These are phyloP conservation scores for Picocystis sp. DNA, from an alignment of 163 green algal species.

Conservation along the genomic window DNA sequence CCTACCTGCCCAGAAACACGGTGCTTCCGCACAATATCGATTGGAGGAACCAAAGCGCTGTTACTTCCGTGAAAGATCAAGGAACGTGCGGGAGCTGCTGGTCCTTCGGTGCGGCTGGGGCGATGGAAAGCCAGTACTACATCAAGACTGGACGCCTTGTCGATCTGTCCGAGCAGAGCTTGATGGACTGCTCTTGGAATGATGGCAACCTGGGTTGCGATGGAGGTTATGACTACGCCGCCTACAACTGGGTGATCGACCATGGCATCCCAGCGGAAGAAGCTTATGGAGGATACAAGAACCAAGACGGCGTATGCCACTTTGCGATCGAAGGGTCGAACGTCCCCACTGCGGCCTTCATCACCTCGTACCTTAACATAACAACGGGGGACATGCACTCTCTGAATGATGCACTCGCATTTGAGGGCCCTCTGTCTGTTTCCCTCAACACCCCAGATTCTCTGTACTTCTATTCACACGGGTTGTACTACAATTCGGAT, in stretches of 20 bases:
- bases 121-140: conserved; percentile 6
- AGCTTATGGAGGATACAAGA: background rate
- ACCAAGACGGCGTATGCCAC: too few relatives aligned
- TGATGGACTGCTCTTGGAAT: conserved; percentile 10
- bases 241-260: background rate
- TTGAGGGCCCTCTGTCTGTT: too few relatives aligned
- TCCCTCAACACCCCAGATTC: too few relatives aligned
- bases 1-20: too few relatives aligned
- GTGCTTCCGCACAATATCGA: background rate
- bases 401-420: too few relatives aligned
- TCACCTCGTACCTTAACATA: too few relatives aligned
- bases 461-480: too few relatives aligned
- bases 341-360: too few relatives aligned
- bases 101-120: background rate
- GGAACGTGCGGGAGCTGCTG: conserved; percentile 8
- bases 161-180: conserved; percentile 3
- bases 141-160: conserved; percentile 4
- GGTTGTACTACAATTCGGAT: too few relatives aligned
- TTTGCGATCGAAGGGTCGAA: too few relatives aligned
- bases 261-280: background rate
- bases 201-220: background rate
- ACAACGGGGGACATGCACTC: too few relatives aligned
- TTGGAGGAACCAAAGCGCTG: conserved; percentile 5
- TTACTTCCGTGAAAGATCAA: conserved; percentile 10
- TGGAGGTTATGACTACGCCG: background rate